Conservation (phyloP, 1,139 yeast species). For the Torulaspora pretoriensis region DNA sequence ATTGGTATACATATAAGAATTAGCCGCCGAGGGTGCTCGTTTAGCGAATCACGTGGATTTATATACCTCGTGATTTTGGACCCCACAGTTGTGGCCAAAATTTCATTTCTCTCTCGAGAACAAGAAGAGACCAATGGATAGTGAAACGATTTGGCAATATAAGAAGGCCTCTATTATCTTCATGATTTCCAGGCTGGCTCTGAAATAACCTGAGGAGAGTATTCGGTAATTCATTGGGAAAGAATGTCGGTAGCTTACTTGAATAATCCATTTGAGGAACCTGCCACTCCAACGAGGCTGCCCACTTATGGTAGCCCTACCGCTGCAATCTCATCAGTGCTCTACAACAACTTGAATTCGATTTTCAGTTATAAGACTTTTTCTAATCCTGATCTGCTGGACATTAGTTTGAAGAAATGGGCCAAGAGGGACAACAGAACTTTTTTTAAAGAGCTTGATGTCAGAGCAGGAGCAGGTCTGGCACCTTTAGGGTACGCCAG, state of each 20-base stretch:
- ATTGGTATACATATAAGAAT: not conserved
- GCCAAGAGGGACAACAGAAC: constrained; percentile 49
- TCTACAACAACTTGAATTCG: constrained; percentile 58
- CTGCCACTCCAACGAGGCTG: constrained; percentile 53
- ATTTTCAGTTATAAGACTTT: constrained; percentile 69
- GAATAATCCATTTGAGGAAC: constrained; percentile 53
- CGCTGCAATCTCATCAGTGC: constrained; percentile 54
- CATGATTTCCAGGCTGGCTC: not conserved
- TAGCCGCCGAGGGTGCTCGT: not conserved
- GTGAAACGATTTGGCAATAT: not conserved
- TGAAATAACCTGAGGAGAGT: not conserved
- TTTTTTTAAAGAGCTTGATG: constrained; percentile 51
- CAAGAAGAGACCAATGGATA: not conserved
- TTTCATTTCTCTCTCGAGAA: not conserved
- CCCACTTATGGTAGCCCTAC: constrained; percentile 56
- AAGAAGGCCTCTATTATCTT: not conserved
- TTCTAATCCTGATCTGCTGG: constrained; percentile 58
- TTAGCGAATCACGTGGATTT: not conserved
- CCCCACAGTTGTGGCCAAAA: constrained; percentile 17
- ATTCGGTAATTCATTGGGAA: not conserved
- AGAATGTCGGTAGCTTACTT: constrained; percentile 7
- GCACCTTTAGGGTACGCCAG: constrained; percentile 71
- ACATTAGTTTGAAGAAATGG: constrained; percentile 62
- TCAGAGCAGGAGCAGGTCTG: constrained; percentile 81
- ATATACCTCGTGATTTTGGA: not conserved